A percentile compares a stretch with the other conserved stretches of the same genome.
Conservation (phyloP, 2,329 filamentous ascomycete species). For the Thielaviopsis punctulata region DNA sequence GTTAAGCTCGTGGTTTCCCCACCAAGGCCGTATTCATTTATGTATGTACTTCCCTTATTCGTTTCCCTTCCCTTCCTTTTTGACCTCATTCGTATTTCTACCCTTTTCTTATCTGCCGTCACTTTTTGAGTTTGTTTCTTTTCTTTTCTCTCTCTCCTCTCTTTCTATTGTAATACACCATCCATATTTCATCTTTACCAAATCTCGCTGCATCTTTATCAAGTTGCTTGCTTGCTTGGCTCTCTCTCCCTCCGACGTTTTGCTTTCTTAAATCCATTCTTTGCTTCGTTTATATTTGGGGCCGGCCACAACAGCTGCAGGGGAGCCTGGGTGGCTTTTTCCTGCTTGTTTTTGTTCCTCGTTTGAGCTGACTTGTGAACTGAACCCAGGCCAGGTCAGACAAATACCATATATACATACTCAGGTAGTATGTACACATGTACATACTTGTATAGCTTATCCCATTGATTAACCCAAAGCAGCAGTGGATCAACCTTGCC, state of each 20-base stretch:
- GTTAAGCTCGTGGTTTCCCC: no score
- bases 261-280: not conserved
- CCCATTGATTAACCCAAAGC: not conserved
- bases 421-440: no score
- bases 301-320: not conserved
- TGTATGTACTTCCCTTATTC: not conserved
- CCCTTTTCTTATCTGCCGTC: not conserved
- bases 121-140: not conserved
- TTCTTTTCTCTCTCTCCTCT: not conserved
- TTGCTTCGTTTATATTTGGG: not conserved
- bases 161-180: no score
- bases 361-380: no score
- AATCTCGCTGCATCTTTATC: no score
- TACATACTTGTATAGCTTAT: no score
- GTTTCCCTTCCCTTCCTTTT: not conserved
- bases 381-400: no score
- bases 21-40: not conserved
- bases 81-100: not conserved
- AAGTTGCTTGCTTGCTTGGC: no score
- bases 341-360: not conserved
- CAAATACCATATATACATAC: no score
- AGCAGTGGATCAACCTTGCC: not conserved
- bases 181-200: no score
- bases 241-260: not conserved
- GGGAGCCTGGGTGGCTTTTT: not conserved